Conservation (phyloP, 2,329 filamentous ascomycete genomes). For the Alternaria sp. region DNA sequence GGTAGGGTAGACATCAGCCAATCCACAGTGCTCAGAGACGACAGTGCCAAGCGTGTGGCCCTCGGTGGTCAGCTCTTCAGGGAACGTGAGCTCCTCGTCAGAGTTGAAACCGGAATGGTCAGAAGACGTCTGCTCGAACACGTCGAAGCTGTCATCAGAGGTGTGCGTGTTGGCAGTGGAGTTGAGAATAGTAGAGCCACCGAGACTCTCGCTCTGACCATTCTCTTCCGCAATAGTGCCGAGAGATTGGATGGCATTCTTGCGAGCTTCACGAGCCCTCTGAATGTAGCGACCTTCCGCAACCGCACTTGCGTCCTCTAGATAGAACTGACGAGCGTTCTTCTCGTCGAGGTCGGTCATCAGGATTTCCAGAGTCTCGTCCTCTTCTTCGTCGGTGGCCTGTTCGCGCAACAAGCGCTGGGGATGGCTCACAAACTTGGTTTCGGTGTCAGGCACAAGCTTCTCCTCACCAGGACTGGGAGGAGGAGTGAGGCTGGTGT, state of each 20-base stretch:
- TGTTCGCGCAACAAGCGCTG: slow-evolving; percentile 60
- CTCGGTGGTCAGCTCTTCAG: slow-evolving; percentile 84
- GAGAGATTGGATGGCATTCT: slow-evolving; percentile 66
- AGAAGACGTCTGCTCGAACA: slow-evolving; percentile 78
- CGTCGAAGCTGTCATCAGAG: slow-evolving; percentile 72
- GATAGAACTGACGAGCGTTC: slow-evolving; percentile 73
- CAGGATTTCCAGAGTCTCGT: slow-evolving; percentile 77
- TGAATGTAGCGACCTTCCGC: slow-evolving; percentile 80
- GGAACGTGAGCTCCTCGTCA: slow-evolving; percentile 66
- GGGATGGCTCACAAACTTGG: slow-evolving; percentile 66
- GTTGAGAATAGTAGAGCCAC: slow-evolving; percentile 46
- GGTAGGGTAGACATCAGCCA: slow-evolving; percentile 87
- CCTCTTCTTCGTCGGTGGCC: slow-evolving; percentile 62
- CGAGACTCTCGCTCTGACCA: slow-evolving; percentile 47
- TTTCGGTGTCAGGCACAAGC: slow-evolving; percentile 61
- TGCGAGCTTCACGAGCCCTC: slow-evolving; percentile 69
- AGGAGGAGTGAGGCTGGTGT: slow-evolving; percentile 80
- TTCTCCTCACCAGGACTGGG: slow-evolving; percentile 69
- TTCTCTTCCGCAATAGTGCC: slow-evolving; percentile 66
- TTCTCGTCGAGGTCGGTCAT: slow-evolving; percentile 74
- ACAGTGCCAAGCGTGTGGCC: slow-evolving; percentile 92
- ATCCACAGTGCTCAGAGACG: slow-evolving; percentile 87
- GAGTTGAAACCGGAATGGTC: slow-evolving; percentile 67
- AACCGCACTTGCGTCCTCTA: slow-evolving; percentile 86
- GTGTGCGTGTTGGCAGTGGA: slow-evolving; percentile 53